Conservation (phyloP, 2,329 filamentous ascomycete species). For the Pestalotiopsis sp. region DNA sequence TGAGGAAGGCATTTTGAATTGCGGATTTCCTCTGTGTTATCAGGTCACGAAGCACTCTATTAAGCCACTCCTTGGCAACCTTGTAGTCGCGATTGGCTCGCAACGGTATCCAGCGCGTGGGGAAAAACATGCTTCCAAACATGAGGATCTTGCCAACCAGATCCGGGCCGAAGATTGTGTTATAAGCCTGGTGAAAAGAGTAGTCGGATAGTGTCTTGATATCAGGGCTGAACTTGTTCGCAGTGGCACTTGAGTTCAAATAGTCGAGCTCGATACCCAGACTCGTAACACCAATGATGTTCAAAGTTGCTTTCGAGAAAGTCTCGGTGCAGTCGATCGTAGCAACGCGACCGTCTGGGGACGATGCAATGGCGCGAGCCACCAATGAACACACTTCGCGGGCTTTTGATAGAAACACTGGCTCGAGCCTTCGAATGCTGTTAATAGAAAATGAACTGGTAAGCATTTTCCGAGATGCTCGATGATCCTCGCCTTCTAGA, state of each 20-base stretch:
- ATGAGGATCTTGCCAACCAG: constrained; percentile 15
- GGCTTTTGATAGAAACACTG: constrained; percentile 37
- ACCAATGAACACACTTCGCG: constrained; percentile 25
- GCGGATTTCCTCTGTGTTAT: neutral
- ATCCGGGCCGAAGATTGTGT: constrained; percentile 13
- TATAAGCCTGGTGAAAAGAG: constrained; percentile 19
- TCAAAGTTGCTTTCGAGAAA: constrained; percentile 15
- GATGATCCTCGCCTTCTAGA: constrained; percentile 39
- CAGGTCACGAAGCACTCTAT: constrained; percentile 6
- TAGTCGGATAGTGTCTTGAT: neutral
- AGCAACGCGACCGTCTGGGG: neutral
- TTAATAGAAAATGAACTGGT: constrained; percentile 32
- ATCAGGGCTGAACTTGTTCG: neutral
- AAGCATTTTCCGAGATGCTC: constrained; percentile 36
- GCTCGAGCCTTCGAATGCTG: constrained; percentile 36
- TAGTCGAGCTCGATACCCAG: constrained; percentile 17
- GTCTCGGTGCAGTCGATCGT: constrained; percentile 14
- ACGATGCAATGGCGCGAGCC: constrained; percentile 13
- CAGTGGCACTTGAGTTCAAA: neutral
- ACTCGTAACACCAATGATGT: constrained; percentile 17
- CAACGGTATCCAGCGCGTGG: constrained; percentile 19
- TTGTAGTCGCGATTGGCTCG: constrained; percentile 18
- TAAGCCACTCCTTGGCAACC: constrained; percentile 17
- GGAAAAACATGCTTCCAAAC: constrained; percentile 17
- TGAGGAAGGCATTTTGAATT: neutral